Base-by-base conservation (phyloP, 23 red algal genomes). In the Chondrus crispus region DNA sequence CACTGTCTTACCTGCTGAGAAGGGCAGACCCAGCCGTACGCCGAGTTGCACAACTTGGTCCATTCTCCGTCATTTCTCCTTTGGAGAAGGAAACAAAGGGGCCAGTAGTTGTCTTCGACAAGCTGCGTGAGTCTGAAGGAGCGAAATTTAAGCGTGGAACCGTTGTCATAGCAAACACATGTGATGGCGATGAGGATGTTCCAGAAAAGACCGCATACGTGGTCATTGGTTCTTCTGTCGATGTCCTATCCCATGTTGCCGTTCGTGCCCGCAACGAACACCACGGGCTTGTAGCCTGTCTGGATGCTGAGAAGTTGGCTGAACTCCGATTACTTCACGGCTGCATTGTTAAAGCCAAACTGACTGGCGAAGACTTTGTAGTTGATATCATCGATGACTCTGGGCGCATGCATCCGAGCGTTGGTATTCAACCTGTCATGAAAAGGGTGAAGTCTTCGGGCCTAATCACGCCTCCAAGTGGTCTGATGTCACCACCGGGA, bases 201-300 rank as follows among this genome's bases (percentile, higher is more conserved):
- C 96, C 96, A 20, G 81, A 86, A 28, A 92, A 92, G 35, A 83
- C 88, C 19, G 81, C 68, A 3, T 89, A 91, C 55, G 91, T 98
- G 19, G 78, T 98, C 20, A 98, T 94, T 54, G 92, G 91, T 32
- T 86, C 81, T 46, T 95, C 96, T 22, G 91, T 98, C 29, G 96
- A 98, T 85, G 88, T 98, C 26, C 85, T 98, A 46, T 95, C 91
- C 20, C 96, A 98, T 48, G 87, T 94, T 5, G 89, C 96, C 35
- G 96, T 98, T 26, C 88, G 96, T 3, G 96, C 96, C 41, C 80
- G 96, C 57, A 98, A 98, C 71, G 96, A 98, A 75, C 85, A 91
- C 45, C 86, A 95, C 33, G 96, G 92, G 8, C 81, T 98, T 32
- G 72, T 94, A 77, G 80, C 91, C 20, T 98, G 96, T 68, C 76